A percentile compares a stretch with the other conserved stretches of the same genome.
Evolutionary conservation across 129 eudicot genomes (phyloP).

Genomic region (Artemisia tridentata): DNA sequence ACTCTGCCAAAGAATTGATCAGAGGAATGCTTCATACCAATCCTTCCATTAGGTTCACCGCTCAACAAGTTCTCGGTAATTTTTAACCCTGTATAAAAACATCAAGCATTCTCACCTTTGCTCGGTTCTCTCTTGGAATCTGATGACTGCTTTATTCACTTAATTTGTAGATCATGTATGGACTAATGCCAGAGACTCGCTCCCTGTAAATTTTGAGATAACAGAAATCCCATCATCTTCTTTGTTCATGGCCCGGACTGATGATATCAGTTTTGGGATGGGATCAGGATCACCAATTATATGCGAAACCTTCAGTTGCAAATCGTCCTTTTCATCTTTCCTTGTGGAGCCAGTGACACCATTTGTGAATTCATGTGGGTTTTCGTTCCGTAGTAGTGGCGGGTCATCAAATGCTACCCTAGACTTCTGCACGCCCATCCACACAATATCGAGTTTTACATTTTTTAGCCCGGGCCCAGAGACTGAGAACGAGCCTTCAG

Average conservation of each 20-base stretch:
- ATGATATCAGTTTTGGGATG: conserved; percentile 62
- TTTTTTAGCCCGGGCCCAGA: conserved; percentile 45
- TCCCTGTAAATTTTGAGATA: conserved; percentile 17
- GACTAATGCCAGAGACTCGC: conserved; percentile 32
- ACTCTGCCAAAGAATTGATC: conserved; percentile 70
- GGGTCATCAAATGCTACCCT: conserved; percentile 38
- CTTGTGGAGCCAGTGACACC: conserved; percentile 50
- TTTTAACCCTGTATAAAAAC: conserved; percentile 1
- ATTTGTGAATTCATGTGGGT: conserved; percentile 42
- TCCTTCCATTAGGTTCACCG: conserved; percentile 57
- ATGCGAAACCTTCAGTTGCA: conserved; percentile 44
- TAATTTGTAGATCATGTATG: conserved; percentile 54
- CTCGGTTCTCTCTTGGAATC: neutral
- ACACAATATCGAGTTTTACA: conserved; percentile 65
- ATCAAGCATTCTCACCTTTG: conserved; percentile 5
- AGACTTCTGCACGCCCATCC: conserved; percentile 50
- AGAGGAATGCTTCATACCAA: conserved; percentile 72
- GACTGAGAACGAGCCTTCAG: conserved; percentile 27
- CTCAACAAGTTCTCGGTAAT: conserved; percentile 78
- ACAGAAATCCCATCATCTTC: conserved; percentile 28
- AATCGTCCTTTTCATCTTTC: conserved; percentile 73
- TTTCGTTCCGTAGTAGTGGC: conserved; percentile 58
- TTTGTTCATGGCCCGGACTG: conserved; percentile 41
- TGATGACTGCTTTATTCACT: too few species aligned
- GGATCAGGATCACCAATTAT: conserved; percentile 45